A percentile compares a stretch with the other conserved stretches of the same genome.
Evolutionary conservation across 129 eudicot genomes (phyloP).

Genomic region (Apium graveolens): DNA sequence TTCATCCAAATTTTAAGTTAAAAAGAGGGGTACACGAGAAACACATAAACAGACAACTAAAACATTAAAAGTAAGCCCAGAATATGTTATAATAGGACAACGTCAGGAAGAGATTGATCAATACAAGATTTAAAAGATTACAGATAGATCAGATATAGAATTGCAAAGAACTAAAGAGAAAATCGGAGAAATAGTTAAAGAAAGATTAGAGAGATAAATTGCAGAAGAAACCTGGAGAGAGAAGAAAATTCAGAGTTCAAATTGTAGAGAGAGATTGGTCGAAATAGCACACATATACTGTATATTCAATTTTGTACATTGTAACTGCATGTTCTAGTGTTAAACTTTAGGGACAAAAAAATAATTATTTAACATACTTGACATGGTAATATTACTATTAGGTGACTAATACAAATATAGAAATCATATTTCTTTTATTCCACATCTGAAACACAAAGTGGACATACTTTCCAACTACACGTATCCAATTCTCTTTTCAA

Average conservation of each 20-base stretch:
- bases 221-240: background rate
- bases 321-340: background rate
- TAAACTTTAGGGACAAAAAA: background rate
- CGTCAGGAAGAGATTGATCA: background rate
- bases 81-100: background rate
- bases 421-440: background rate
- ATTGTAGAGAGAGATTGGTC: background rate
- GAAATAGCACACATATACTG: background rate
- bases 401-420: background rate
- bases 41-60: background rate
- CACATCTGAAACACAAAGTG: background rate
- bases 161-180: background rate
- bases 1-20: background rate
- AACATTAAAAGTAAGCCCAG: background rate
- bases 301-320: background rate
- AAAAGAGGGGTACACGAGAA: background rate
- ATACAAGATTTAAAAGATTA: too few relatives aligned
- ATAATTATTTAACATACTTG: background rate
- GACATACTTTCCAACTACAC: background rate
- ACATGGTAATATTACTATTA: background rate
- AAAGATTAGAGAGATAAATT: background rate
- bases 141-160: background rate
- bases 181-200: background rate
- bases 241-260: background rate
- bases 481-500: background rate